These are phyloP conservation scores for Nyssa sinensis DNA, from an alignment of 148 eudicot genomes.

Conservation along the genomic window DNA sequence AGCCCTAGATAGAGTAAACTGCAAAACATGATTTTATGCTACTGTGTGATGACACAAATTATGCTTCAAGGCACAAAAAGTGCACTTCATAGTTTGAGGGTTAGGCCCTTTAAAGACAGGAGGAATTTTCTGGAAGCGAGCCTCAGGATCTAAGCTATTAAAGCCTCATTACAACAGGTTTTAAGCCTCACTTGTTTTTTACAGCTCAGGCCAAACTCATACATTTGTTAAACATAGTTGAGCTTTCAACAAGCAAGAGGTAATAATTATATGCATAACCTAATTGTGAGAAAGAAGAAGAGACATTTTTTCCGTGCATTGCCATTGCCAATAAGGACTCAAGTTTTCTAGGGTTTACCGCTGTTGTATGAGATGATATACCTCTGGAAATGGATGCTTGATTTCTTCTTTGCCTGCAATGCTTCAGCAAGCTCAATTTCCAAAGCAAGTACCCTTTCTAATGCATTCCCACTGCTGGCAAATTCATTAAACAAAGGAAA, in stretches of 20 bases:
- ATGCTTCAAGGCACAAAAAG: conserved; percentile 4
- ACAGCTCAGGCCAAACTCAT: neutral
- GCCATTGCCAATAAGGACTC: neutral
- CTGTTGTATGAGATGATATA: conserved; percentile 20
- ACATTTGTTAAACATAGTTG: neutral
- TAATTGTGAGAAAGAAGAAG: neutral
- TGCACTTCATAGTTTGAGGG: neutral
- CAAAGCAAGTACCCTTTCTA: conserved; percentile 93
- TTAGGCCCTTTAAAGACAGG: neutral
- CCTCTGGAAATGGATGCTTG: conserved; percentile 77
- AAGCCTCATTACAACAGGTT: conserved; percentile 1
- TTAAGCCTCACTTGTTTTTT: neutral
- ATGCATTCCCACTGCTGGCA: conserved; percentile 65
- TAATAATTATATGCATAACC: neutral
- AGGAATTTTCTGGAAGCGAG: no score
- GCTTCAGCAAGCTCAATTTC: conserved; percentile 97
- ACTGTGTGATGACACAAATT: neutral
- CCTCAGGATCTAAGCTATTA: neutral
- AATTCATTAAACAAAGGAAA: conserved; percentile 58
- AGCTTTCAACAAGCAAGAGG: conserved; percentile 7
- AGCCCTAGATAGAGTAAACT: neutral
- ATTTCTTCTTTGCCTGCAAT: conserved; percentile 67
- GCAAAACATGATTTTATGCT: neutral
- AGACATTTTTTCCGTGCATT: neutral
- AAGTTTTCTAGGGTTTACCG: neutral